Conservation (phyloP, 176 grass and related monocot species). For the Zea luxurians region DNA sequence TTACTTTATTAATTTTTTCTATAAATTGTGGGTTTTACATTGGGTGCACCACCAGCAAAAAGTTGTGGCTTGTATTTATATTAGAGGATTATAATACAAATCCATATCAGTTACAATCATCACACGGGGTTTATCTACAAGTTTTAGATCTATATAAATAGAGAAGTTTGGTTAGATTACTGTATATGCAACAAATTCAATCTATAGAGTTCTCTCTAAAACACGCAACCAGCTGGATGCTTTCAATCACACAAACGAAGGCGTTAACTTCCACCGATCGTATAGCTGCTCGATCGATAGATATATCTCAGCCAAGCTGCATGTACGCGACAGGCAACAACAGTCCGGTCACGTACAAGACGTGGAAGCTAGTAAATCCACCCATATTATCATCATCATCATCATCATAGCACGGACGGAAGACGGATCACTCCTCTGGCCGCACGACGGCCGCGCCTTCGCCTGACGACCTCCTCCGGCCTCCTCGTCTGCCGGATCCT, state of each 20-base stretch:
- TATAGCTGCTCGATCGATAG: neutral
- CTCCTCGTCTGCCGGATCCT: slow-evolving; percentile 7
- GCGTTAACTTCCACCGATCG: neutral
- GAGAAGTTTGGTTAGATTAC: too few species aligned
- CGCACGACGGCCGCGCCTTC: neutral
- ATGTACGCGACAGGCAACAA: neutral
- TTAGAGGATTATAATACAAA: too few species aligned
- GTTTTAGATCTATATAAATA: too few species aligned
- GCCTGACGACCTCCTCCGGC: slow-evolving; percentile 13
- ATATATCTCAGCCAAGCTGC: neutral
- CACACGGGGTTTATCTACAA: too few species aligned
- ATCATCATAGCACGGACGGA: neutral
- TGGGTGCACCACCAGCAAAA: too few species aligned
- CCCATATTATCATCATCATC: neutral
- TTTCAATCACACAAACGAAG: slow-evolving; percentile 4
- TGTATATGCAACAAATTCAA: too few species aligned
- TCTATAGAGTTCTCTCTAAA: too few species aligned
- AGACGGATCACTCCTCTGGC: neutral
- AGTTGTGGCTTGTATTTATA: too few species aligned
- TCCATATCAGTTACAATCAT: too few species aligned
- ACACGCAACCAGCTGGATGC: neutral
- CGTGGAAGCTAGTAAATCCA: neutral
- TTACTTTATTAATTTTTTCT: too few species aligned
- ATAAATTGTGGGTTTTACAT: too few species aligned
- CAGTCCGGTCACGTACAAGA: neutral